Base-by-base conservation (phyloP, 495 filamentous ascomycete genomes). In the Immersiella caudata region DNA sequence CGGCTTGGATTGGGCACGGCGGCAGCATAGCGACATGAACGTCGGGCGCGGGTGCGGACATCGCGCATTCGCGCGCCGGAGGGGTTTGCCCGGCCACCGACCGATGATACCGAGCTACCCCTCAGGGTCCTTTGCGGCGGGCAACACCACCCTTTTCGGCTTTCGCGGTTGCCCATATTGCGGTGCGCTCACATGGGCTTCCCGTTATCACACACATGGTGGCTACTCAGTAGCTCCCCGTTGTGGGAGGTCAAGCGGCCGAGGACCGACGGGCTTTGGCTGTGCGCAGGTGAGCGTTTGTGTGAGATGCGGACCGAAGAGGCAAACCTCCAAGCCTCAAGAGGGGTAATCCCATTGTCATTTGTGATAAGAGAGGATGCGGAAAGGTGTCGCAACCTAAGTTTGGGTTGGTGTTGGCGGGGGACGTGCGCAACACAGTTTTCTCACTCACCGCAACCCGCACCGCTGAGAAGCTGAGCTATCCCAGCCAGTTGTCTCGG, bases 301-400 rank as follows among this genome's bases (percentile, higher is more conserved):
- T 20, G 56, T 59, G 33, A 59, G 56, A 27, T 22, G 26, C 56
- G 26, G 26, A n/a, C 21, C 24, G 26, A 20, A 59, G 26, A 57
- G 56, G 52, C 21, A 22, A 55, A 55, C 25, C 25, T 27, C 25
- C 22, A 59, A 46, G 40, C 40, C 40, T 46, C 40, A 33, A 33
- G 26, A 59, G 56, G 56, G 56, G 24, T 9, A 33, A 33, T 33
- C 29, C 29, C 33, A 46, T 46, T 46, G 40, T 46, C 5, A 46
- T 46, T 59, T 59, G 56, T 59, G 56, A 59, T 59, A 59, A 59
- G 56, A 59, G 5, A 18, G 40, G 40, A 46, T 6, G 40, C 29
- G 4, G 40, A 46, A 12, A 46, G 16, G 40, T 46, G 9, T 11
- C 52, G 52, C 21, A 55, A 14, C n/a, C n/a, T n/a, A n/a, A n/a